Evolutionary conservation across 2,329 filamentous ascomycete genomes (phyloP), one percentile per base, ranked within the genome.

Genomic region (Colletotrichum gigasporum): DNA sequence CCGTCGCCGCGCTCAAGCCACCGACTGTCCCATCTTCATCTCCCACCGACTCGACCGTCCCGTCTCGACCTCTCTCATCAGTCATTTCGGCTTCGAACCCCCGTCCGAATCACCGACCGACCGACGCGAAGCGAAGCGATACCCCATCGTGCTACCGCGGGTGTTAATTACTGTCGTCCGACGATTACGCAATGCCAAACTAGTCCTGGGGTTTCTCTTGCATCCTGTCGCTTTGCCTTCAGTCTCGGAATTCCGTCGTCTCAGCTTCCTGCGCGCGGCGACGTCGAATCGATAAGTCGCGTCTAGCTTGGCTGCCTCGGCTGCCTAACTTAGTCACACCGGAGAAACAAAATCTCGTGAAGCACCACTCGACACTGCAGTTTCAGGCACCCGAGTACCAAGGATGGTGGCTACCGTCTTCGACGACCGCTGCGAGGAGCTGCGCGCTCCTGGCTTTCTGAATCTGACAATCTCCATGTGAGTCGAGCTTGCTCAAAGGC

Each of bases 401-500:
- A 50, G 20, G 4, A 64, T 64, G 62, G 48, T 64, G 30, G 34
- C 57, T 20, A 64, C 62, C 4, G 12, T 64, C 20, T 64, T 64
- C n/a, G 62, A 68, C 26, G 75, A 78, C 63, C 78, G 78, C 63
- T 88, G 85, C 74, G 82, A 85, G 68, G 78, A 78, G 67, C 81
- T 87, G 63, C 81, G 82, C 65, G 75, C 82, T 66, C 83, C 85
- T 14, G 82, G 82, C 60, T 83, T 85, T 70, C 76, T 85, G 61
- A 86, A 86, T 71, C 79, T 88, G 67, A 80, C 83, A 65, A 75
- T 87, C 44, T 87, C 85, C 35, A 84, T 87, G 85, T 87, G 73
- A 71, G 80, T 66, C 44, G 34, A 41, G 16, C 20, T 11, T 11
- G 22, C n/a, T 22, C 11, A 16, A 5, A 11, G 14, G 7, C 11